Base-by-base conservation (phyloP, 2,329 filamentous ascomycete species). In the Ceratocystis colombiana region DNA sequence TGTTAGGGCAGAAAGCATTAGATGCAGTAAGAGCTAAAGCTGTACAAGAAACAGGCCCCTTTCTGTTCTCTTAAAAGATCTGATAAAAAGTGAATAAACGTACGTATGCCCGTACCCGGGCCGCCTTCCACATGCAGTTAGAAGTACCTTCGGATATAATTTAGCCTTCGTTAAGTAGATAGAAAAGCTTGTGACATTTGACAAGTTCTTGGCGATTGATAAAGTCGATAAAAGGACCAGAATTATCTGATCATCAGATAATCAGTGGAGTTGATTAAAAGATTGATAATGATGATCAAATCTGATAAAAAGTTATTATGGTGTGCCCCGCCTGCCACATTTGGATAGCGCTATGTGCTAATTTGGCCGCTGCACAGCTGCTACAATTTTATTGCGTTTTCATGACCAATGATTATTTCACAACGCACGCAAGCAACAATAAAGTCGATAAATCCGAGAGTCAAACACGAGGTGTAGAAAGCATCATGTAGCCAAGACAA, bases 201-300 rank as follows among this genome's bases (percentile, higher is more conserved):
- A 37, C 55, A 59, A 15, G 28, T 30, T n/a, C 55, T 37, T 59
- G 55, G 25, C 55, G 15, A 20, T 6, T 50, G 46, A 64, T 64
- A 64, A 64, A 64, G 10, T 64, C 46, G 28, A 55, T 64, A 20
- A 64, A 64, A 33, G 33, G n/a, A 1, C 10, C n/a, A 7, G n/a
- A 44, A 25, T 64, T 64, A 61, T 65, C 55, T 41, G 64, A 65
- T 50, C 17, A 65, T 65, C 64, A 50, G 64, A 65, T 65, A 65
- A 65, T 64, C 46, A 59, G 12, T 33, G 25, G 22, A 12, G 28
- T 62, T 62, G 41, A 65, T 62, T 28, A 65, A 64, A 41, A 46
- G 50, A 61, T 65, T 44, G 61, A 63, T 63, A 46, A 63, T 1
- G 41, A 7, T 17, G 5, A 59, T 37, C 4, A 37, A 33, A 33